A percentile compares a stretch with the other conserved stretches of the same genome.
Evolutionary conservation across 495 filamentous ascomycete species (phyloP).

Genomic region (Lasiosphaeriaceae sp.): DNA sequence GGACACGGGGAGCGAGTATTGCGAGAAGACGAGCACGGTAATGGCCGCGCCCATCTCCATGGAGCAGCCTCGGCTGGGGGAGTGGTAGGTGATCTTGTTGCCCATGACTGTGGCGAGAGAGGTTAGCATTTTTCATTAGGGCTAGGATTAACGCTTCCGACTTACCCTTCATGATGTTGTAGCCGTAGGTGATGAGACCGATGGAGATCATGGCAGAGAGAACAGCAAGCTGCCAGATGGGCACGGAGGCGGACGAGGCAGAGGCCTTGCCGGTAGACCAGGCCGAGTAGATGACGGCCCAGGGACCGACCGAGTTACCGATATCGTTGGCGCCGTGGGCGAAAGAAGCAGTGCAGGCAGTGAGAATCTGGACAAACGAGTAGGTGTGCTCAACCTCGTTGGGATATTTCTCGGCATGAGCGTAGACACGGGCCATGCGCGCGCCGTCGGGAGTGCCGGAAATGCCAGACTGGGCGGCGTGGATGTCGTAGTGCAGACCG

Average conservation of each 20-base stretch:
- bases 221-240: slow-evolving; percentile 57
- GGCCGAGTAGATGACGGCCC: slow-evolving; percentile 63
- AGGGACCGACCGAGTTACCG: slow-evolving; percentile 71
- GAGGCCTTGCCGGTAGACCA: slow-evolving; percentile 52
- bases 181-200: slow-evolving; percentile 66
- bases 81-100: slow-evolving; percentile 66
- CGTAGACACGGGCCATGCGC: slow-evolving; percentile 56
- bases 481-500: slow-evolving; percentile 70
- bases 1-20: slow-evolving; percentile 49
- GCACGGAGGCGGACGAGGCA: slow-evolving; percentile 53
- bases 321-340: slow-evolving; percentile 81
- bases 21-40: slow-evolving; percentile 51
- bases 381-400: slow-evolving; percentile 75
- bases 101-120: slow-evolving; percentile 41
- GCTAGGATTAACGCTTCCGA: not conserved
- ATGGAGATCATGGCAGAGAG: slow-evolving; percentile 40
- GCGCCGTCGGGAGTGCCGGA: slow-evolving; percentile 61
- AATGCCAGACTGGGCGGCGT: slow-evolving; percentile 61
- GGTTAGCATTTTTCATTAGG: too few relatives aligned
- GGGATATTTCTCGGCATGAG: slow-evolving; percentile 61
- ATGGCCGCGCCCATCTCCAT: slow-evolving; percentile 68
- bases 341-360: slow-evolving; percentile 71
- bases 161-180: slow-evolving; percentile 58
- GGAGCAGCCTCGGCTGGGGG: slow-evolving; percentile 58
- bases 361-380: slow-evolving; percentile 71